A percentile compares a stretch with the other conserved stretches of the same genome.
phyloP scores from a whole-genome alignment of 305 asterid genomes.

The Fraxinus sp. region DNA sequence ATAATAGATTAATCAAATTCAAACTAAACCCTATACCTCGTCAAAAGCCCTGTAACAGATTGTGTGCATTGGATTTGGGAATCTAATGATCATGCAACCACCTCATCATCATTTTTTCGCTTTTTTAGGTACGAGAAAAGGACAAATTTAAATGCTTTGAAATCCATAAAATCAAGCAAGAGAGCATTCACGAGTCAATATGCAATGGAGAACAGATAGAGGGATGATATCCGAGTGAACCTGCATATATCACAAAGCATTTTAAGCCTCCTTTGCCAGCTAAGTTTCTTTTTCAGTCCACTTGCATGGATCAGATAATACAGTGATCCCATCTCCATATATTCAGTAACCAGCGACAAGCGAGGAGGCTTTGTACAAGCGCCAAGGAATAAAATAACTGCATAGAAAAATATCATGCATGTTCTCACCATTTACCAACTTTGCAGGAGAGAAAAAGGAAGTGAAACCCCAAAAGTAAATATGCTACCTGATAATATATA shows the following conservation, averaged over 20 bases:
- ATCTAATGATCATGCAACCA: slow-evolving; percentile 1
- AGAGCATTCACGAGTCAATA: not conserved
- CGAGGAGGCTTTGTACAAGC: slow-evolving; percentile 96
- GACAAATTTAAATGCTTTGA: not conserved
- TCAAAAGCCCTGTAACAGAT: not conserved
- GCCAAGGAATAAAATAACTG: slow-evolving; percentile 96
- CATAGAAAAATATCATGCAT: slow-evolving; percentile 26
- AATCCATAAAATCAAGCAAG: slow-evolving; percentile 12
- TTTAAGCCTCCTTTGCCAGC: slow-evolving; percentile 84
- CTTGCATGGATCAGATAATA: slow-evolving; percentile 85
- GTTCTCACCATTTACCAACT: slow-evolving; percentile 14
- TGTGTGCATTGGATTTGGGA: not conserved
- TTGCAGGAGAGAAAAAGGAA: not conserved
- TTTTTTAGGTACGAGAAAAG: not conserved
- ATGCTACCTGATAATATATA: not conserved
- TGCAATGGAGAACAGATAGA: not conserved
- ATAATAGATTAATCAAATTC: not conserved
- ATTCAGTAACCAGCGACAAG: slow-evolving; percentile 86
- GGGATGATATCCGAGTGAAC: slow-evolving; percentile 32
- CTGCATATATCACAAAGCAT: slow-evolving; percentile 98
- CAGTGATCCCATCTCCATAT: slow-evolving; percentile 97
- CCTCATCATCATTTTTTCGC: not conserved
- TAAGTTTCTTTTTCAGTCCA: slow-evolving; percentile 88
- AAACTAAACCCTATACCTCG: not conserved
- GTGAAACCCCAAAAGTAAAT: slow-evolving; percentile 6